These are phyloP conservation scores for Penicillium malachiteum DNA, from an alignment of 495 filamentous ascomycete genomes.

Conservation along the genomic window DNA sequence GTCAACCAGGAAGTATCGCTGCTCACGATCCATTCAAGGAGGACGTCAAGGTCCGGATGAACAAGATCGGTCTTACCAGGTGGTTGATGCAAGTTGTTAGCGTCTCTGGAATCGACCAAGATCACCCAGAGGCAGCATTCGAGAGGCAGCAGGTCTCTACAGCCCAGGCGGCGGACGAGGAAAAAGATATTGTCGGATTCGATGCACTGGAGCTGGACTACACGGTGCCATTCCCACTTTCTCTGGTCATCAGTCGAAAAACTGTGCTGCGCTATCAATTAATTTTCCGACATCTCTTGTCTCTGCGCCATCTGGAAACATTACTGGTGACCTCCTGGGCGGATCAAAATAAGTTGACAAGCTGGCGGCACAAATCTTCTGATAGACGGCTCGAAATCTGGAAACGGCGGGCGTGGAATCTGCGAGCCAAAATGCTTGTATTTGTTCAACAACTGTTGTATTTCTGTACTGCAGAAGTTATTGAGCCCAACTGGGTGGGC, in stretches of 20 bases:
- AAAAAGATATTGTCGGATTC: constrained; percentile 85
- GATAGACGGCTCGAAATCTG: constrained; percentile 77
- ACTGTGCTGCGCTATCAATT: constrained; percentile 94
- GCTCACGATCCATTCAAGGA: constrained; percentile 96
- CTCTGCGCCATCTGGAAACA: constrained; percentile 82
- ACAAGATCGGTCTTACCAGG: constrained; percentile 86
- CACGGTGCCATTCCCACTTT: constrained; percentile 91
- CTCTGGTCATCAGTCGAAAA: constrained; percentile 92
- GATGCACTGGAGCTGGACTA: constrained; percentile 93
- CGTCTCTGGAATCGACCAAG: constrained; percentile 90
- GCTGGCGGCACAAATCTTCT: constrained; percentile 79
- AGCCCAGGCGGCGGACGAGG: constrained; percentile 58
- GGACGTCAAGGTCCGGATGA: constrained; percentile 96
- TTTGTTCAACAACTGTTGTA: constrained; percentile 96
- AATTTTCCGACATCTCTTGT: constrained; percentile 88
- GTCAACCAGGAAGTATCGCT: constrained; percentile 91
- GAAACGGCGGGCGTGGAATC: constrained; percentile 90
- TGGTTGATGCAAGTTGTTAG: constrained; percentile 95
- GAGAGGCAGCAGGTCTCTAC: constrained; percentile 55
- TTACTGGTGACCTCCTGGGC: constrained; percentile 83
- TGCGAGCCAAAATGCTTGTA: constrained; percentile 90
- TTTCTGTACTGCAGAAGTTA: constrained; percentile 94
- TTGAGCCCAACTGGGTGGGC: constrained; percentile 94
- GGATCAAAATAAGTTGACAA: constrained; percentile 78
- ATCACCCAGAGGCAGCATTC: constrained; percentile 58